These are phyloP conservation scores for Rubia yunnanensis DNA, from an alignment of 257 asterid species.

Conservation along the genomic window DNA sequence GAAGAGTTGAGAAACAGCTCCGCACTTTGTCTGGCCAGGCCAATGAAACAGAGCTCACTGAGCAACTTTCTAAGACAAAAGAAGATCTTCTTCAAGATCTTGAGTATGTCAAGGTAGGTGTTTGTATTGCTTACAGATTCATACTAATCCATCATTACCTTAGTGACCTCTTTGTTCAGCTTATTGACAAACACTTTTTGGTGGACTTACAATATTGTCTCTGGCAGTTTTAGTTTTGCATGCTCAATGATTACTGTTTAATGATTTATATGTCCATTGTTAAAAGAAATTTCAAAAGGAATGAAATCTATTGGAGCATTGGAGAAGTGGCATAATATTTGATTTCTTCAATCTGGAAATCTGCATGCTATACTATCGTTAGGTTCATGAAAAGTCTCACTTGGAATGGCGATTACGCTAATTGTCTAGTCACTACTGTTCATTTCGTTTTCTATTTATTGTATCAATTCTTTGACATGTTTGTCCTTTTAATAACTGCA, in stretches of 20 bases:
- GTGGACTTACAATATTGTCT: background rate
- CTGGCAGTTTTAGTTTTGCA: background rate
- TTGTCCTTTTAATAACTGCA: slow-evolving; percentile 27
- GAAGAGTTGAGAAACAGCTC: slow-evolving; percentile 85
- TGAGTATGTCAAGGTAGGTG: slow-evolving; percentile 80
- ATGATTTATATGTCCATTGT: background rate
- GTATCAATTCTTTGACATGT: background rate
- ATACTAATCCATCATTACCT: background rate
- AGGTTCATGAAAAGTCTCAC: slow-evolving; percentile 1
- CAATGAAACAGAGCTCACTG: slow-evolving; percentile 58
- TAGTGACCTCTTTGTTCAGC: background rate
- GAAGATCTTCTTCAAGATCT: slow-evolving; percentile 52
- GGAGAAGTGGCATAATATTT: background rate
- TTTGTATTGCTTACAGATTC: slow-evolving; percentile 7
- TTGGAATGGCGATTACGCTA: background rate
- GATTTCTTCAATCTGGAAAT: background rate
- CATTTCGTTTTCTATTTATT: background rate
- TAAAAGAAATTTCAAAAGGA: background rate
- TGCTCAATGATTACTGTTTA: background rate
- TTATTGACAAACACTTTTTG: background rate
- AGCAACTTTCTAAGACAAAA: slow-evolving; percentile 60
- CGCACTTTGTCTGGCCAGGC: slow-evolving; percentile 52
- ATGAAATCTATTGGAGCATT: background rate
- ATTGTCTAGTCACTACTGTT: background rate
- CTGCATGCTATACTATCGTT: background rate